Evolutionary conservation across 1,284 basidiomycete genomes (phyloP).

Genomic region (Austroboletus novae-zelandiae): DNA sequence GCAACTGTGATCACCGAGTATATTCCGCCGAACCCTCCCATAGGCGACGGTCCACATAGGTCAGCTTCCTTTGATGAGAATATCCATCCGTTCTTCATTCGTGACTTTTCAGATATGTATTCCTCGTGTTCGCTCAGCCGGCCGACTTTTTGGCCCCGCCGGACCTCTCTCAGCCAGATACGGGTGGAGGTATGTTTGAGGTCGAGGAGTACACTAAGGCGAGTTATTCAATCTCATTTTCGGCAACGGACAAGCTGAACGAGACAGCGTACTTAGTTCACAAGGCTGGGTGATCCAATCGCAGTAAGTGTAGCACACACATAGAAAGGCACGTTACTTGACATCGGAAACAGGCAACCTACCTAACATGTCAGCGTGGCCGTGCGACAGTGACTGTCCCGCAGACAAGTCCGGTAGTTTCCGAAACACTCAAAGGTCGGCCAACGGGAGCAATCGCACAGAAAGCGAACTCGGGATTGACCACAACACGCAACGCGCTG

Average conservation of each 20-base stretch:
- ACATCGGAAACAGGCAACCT: slow-evolving; percentile 51
- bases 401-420: slow-evolving; percentile 61
- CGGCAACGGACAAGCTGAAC: neutral
- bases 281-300: slow-evolving; percentile 55
- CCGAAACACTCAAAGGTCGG: slow-evolving; percentile 48
- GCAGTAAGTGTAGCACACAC: slow-evolving; percentile 41
- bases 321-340: neutral
- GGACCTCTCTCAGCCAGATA: slow-evolving; percentile 49
- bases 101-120: slow-evolving; percentile 53
- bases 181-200: slow-evolving; percentile 51
- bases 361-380: slow-evolving; percentile 75
- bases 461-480: slow-evolving; percentile 23
- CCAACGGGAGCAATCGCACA: slow-evolving; percentile 15
- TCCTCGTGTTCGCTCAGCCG: slow-evolving; percentile 65
- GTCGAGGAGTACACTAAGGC: slow-evolving; percentile 53
- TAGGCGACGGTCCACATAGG: slow-evolving; percentile 71
- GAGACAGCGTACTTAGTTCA: slow-evolving; percentile 34
- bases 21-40: slow-evolving; percentile 68
- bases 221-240: slow-evolving; percentile 9
- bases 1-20: slow-evolving; percentile 65
- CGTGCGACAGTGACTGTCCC: slow-evolving; percentile 50
- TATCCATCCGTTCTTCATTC: slow-evolving; percentile 22
- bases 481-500: slow-evolving; percentile 21
- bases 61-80: slow-evolving; percentile 23
- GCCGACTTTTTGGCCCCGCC: slow-evolving; percentile 58